A percentile compares a stretch with the other conserved stretches of the same genome.
phyloP scores from a whole-genome alignment of 2,329 filamentous ascomycete genomes.

The Cladosporium sphaerospermum region DNA sequence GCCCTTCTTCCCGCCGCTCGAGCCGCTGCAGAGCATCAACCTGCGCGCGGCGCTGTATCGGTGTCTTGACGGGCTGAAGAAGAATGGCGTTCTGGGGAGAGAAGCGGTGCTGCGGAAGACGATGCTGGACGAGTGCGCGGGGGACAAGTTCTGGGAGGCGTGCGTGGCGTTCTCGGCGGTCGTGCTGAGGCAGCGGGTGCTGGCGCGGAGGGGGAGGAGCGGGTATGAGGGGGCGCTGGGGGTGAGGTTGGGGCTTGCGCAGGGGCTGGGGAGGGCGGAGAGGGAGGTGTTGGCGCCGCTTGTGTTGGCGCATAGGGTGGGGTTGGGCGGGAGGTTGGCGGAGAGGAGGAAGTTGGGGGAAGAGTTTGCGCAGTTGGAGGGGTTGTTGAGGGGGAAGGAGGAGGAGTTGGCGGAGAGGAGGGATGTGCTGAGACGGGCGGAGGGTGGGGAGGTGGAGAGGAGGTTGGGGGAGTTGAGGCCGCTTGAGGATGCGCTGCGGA shows the following conservation, averaged over 20 bases:
- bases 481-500: conserved; percentile 55
- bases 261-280: conserved; percentile 26
- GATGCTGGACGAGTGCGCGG: conserved; percentile 94
- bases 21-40: conserved; percentile 85
- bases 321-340: conserved; percentile 54
- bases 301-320: conserved; percentile 65
- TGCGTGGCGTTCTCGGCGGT: conserved; percentile 76
- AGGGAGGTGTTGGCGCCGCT: conserved; percentile 53
- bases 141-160: conserved; percentile 82
- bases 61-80: conserved; percentile 78
- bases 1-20: conserved; percentile 83
- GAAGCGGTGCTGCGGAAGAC: conserved; percentile 82
- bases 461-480: conserved; percentile 22
- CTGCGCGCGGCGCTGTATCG: conserved; percentile 78
- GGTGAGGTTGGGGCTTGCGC: conserved; percentile 44
- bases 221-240: conserved; percentile 35
- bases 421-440: not conserved
- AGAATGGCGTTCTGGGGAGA: conserved; percentile 72
- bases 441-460: conserved; percentile 15
- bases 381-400: conserved; percentile 37
- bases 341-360: conserved; percentile 54
- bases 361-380: conserved; percentile 58
- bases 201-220: conserved; percentile 41
- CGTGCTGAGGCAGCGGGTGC: conserved; percentile 62
- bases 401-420: conserved; percentile 47